Evolutionary conservation across 2,329 filamentous ascomycete species (phyloP).

Genomic region (Aspergillus hortae): DNA sequence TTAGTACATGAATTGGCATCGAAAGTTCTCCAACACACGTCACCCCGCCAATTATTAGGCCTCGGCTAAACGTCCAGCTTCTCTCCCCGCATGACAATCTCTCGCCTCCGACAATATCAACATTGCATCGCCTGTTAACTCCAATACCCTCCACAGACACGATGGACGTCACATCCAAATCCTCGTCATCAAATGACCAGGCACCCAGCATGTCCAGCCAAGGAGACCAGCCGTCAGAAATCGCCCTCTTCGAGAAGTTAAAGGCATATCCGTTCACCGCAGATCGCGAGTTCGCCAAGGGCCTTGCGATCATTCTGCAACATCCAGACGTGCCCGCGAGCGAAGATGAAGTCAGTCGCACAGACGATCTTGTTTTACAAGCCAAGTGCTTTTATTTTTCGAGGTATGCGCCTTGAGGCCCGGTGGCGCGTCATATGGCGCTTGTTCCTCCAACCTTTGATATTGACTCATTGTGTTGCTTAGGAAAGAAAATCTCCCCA

Average conservation of each 20-base stretch:
- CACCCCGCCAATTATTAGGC: background rate
- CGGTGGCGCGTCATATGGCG: background rate
- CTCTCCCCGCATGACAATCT: too few relatives aligned
- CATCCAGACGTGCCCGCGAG: slow-evolving; percentile 38
- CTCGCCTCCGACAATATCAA: too few relatives aligned
- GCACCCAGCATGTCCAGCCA: background rate
- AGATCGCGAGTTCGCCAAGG: slow-evolving; percentile 45
- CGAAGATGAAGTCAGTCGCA: slow-evolving; percentile 34
- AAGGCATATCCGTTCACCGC: slow-evolving; percentile 38
- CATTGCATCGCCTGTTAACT: too few relatives aligned
- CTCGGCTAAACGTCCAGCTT: background rate
- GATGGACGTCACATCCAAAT: background rate
- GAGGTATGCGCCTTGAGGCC: slow-evolving; percentile 26
- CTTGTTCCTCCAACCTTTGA: background rate
- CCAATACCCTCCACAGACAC: background rate
- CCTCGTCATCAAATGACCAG: background rate
- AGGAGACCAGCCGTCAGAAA: slow-evolving; percentile 2
- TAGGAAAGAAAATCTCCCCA: slow-evolving; percentile 36
- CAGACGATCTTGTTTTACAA: slow-evolving; percentile 42
- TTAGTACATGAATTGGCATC: too few relatives aligned
- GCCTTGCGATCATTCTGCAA: slow-evolving; percentile 46
- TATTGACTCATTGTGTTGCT: background rate
- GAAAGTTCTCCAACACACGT: background rate
- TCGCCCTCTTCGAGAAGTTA: slow-evolving; percentile 29
- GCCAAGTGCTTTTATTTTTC: slow-evolving; percentile 49